Evolutionary conservation across 768 basidiomycete genomes (phyloP), one percentile per base, ranked within the genome.

Genomic region (Calocera cornea): DNA sequence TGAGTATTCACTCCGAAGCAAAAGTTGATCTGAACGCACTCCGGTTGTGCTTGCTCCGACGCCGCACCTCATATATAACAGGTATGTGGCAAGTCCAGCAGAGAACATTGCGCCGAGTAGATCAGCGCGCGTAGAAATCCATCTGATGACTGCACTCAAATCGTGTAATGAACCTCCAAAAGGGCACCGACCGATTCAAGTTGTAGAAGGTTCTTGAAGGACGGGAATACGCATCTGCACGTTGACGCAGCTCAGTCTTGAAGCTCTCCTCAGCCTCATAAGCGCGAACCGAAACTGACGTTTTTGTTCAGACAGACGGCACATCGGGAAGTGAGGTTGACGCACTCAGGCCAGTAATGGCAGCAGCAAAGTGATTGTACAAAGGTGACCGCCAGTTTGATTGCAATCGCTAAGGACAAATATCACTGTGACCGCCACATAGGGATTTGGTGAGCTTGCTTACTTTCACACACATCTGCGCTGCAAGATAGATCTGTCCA

Each of bases 391-490:
- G 74, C 33, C 73, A 70, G 65, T 76, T 77, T 77, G 76, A 27
- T 8, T 40, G 64, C 3, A 65, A 7, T 38, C 38, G 64, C 38
- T 36, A 14, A 8, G 19, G 34, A 14, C 16, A 34, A n/a, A n/a
- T 31, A 14, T n/a, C n/a, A n/a, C n/a, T n/a, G n/a, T n/a, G n/a
- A n/a, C n/a, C n/a, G n/a, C n/a, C n/a, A n/a, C n/a, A n/a, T n/a
- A n/a, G n/a, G n/a, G n/a, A n/a, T n/a, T n/a, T n/a, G n/a, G n/a
- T n/a, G n/a, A n/a, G n/a, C n/a, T n/a, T n/a, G n/a, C n/a, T n/a
- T n/a, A n/a, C n/a, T n/a, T 85, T 85, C 68, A 84, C 80, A 16
- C 80, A 78, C 16, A 85, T 76, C 69, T 86, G 84, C 2, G 82
- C 81, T 67, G 78, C 79, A 72, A 85, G 83, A 73, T 85, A 85